Base-by-base conservation (phyloP, 768 basidiomycete species). In the Pholiota molesta region DNA sequence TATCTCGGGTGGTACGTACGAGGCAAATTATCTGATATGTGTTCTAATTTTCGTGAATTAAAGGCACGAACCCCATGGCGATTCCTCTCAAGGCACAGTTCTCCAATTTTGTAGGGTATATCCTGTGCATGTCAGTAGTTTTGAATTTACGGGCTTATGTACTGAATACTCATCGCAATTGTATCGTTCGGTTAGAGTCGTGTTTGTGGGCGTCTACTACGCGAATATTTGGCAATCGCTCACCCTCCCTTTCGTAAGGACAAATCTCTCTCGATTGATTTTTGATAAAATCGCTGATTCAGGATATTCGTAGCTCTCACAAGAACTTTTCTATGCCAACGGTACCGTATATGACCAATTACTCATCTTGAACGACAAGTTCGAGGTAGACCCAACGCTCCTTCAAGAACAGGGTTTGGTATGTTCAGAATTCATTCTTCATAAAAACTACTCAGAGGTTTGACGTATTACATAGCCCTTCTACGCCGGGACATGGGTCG, bases 21-120 rank as follows among this genome's bases (percentile, higher is more conserved):
- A 5, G 6, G 6, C 14, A 57, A 64, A 40, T 33, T 51, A 39
- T 33, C 19, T 14, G 1, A 17, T 29, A 16, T 5, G 11, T 5
- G 39, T 57, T 23, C 42, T 52, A 16, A 65, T 62, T 52, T 57
- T 55, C 52, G 13, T 53, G 9, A 10, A 52, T 21, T 26, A 8
- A 47, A 79, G 73, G 68, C 26, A 35, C 64, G 39, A 85, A 83
- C 59, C 84, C 85, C 3, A 72, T 86, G 70, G 71, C 78, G 3
- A 84, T 86, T 53, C 85, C 86, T 1, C 70, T 86, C 56, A 78
- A 75, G 57, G 79, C 82, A n/a, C 83, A 82, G 66, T 64, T 81
- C 55, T 83, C 81, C 1, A 73, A 72, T 55, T 72, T 84, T 17
- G 71, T 86, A 19, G 85, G 83, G 0, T 81, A 81, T 64, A 69